Evolutionary conservation across 2,329 filamentous ascomycete species (phyloP).

Genomic region (Fusarium drepaniforme): DNA sequence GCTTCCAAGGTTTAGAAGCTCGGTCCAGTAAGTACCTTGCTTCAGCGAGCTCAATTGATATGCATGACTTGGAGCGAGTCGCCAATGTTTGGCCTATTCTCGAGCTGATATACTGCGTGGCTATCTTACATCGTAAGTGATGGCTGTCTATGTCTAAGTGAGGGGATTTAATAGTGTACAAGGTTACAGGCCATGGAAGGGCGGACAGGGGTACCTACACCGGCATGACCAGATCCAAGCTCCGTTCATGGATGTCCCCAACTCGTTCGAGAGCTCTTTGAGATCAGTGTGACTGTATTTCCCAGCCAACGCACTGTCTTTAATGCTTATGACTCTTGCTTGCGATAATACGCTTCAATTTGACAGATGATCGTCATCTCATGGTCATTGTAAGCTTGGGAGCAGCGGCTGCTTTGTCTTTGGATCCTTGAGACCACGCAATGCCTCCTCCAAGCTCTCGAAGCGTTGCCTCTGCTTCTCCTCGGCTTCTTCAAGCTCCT

Average conservation of each 20-base stretch:
- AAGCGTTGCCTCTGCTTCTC: slow-evolving; percentile 62
- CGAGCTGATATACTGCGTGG: not conserved
- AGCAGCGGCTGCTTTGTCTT: slow-evolving; percentile 69
- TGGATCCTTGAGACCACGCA: slow-evolving; percentile 65
- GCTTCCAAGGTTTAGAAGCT: not conserved
- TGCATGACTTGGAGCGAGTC: not conserved
- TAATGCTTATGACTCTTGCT: not conserved
- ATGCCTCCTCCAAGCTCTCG: slow-evolving; percentile 64
- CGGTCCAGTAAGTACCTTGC: not conserved
- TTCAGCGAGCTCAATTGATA: not conserved
- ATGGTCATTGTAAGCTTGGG: slow-evolving; percentile 49
- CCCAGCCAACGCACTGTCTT: not conserved
- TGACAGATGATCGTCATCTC: not conserved
- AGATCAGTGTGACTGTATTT: slow-evolving; percentile 1
- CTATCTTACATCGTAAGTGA: slow-evolving; percentile 21
- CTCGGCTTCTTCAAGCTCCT: slow-evolving; percentile 60
- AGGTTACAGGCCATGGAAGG: slow-evolving; percentile 6
- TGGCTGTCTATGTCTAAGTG: slow-evolving; percentile 35
- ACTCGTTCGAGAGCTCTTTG: not conserved
- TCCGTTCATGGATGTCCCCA: slow-evolving; percentile 2
- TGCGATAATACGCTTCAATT: not conserved
- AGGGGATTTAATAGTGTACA: slow-evolving; percentile 34
- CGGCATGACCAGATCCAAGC: slow-evolving; percentile 1
- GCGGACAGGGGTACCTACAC: not conserved
- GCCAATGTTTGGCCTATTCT: slow-evolving; percentile 12